phyloP scores from a whole-genome alignment of 2,329 filamentous ascomycete genomes.

The Xylariaceae sp. region DNA sequence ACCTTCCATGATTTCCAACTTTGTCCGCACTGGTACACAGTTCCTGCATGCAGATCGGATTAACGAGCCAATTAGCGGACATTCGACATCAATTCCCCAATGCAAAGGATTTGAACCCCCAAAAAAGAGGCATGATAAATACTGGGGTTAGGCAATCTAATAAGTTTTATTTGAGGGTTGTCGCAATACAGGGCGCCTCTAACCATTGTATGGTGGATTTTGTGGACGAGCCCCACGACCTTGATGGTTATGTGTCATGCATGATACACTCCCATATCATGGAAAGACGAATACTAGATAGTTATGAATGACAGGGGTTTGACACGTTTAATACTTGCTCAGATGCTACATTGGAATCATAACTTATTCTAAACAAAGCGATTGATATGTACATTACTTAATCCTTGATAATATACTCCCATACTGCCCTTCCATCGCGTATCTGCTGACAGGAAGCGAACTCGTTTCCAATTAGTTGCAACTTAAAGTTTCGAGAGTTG shows the following conservation, averaged over 20 bases:
- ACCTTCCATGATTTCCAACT: background rate
- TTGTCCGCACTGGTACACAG: background rate
- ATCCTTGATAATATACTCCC: no score
- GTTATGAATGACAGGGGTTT: no score
- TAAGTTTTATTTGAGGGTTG: background rate
- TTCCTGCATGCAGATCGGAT: constrained; percentile 1
- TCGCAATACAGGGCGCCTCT: background rate
- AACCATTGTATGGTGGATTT: background rate
- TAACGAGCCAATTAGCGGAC: constrained; percentile 2
- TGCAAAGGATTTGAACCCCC: background rate
- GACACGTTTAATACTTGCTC: no score
- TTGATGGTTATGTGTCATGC: constrained; percentile 17
- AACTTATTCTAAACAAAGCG: no score
- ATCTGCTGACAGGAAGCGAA: no score
- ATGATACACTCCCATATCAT: no score
- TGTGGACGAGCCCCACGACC: constrained; percentile 12
- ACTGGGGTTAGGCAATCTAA: background rate
- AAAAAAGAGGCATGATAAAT: background rate
- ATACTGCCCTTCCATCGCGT: no score
- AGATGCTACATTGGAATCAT: no score
- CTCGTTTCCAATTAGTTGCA: no score
- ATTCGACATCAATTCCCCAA: background rate
- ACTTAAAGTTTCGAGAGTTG: no score
- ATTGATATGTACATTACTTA: no score
- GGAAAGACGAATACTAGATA: no score